phyloP scores from a whole-genome alignment of 139 green algal species.

The Chlamydomonas sphaeroides region DNA sequence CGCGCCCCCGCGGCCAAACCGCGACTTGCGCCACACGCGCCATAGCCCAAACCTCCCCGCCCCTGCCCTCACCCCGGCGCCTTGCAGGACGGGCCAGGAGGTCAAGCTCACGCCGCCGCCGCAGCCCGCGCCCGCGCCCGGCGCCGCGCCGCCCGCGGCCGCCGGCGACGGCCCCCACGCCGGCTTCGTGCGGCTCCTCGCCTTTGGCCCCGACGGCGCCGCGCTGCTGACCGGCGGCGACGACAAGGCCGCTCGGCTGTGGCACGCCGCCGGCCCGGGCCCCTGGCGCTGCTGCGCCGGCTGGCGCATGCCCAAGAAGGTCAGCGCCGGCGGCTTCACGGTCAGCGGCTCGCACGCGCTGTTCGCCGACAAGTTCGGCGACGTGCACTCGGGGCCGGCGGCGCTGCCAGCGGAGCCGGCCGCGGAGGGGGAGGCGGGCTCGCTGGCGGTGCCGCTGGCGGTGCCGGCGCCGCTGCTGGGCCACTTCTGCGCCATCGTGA shows the following conservation, averaged over 20 bases:
- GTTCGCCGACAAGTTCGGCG: slow-evolving; percentile 89
- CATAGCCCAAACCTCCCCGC: too few relatives aligned
- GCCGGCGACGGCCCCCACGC: not conserved
- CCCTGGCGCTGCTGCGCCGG: not conserved
- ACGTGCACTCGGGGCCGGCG: slow-evolving; percentile 67
- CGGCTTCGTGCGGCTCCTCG: slow-evolving; percentile 30
- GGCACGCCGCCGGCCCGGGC: slow-evolving; percentile 10
- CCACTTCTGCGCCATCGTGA: slow-evolving; percentile 87
- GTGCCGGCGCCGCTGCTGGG: slow-evolving; percentile 73
- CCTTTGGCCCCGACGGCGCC: slow-evolving; percentile 58
- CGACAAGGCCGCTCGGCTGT: slow-evolving; percentile 68
- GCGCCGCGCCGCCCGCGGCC: too few relatives aligned
- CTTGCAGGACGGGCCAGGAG: not conserved
- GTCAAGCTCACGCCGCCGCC: not conserved
- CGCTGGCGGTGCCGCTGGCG: slow-evolving; percentile 10
- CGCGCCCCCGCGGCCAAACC: too few relatives aligned
- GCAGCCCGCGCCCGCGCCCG: not conserved
- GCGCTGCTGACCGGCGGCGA: slow-evolving; percentile 66
- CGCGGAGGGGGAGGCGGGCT: not conserved
- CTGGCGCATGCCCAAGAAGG: slow-evolving; percentile 72
- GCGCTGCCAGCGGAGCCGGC: not conserved
- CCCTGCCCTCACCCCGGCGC: too few relatives aligned
- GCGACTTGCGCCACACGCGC: too few relatives aligned
- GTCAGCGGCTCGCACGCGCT: slow-evolving; percentile 52
- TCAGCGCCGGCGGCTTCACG: slow-evolving; percentile 72